Conservation (phyloP, 2,329 filamentous ascomycete species). For the Penicillium oxalicum region DNA sequence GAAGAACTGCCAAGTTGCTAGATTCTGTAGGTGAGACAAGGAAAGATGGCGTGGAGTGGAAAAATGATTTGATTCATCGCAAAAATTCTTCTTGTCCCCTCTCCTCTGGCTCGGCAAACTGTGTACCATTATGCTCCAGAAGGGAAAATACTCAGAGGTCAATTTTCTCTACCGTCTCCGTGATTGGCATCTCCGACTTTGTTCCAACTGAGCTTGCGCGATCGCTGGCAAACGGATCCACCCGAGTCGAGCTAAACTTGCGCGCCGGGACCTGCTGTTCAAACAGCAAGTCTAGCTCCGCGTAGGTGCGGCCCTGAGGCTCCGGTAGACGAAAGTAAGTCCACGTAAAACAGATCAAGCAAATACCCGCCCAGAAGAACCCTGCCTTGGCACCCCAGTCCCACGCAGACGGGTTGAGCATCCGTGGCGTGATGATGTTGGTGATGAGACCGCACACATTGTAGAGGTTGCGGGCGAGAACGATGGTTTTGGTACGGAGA, state of each 20-base stretch:
- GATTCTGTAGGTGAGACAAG: no score
- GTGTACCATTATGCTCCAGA: no score
- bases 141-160: background rate
- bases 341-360: conserved; percentile 35
- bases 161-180: background rate
- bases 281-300: conserved; percentile 40
- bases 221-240: conserved; percentile 24
- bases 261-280: conserved; percentile 35
- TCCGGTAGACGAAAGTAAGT: conserved; percentile 42
- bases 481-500: conserved; percentile 50
- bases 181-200: background rate
- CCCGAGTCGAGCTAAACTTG: conserved; percentile 32
- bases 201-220: background rate
- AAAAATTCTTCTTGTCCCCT: no score
- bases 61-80: no score
- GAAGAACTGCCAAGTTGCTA: no score
- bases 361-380: conserved; percentile 40
- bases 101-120: no score
- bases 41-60: no score
- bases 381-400: conserved; percentile 34
- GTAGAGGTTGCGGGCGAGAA: conserved; percentile 40
- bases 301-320: conserved; percentile 38
- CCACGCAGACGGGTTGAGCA: conserved; percentile 32
- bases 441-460: conserved; percentile 40
- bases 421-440: conserved; percentile 30